These are phyloP conservation scores for Cystobasidium tubakii DNA, from an alignment of 768 basidiomycete genomes.

Conservation along the genomic window DNA sequence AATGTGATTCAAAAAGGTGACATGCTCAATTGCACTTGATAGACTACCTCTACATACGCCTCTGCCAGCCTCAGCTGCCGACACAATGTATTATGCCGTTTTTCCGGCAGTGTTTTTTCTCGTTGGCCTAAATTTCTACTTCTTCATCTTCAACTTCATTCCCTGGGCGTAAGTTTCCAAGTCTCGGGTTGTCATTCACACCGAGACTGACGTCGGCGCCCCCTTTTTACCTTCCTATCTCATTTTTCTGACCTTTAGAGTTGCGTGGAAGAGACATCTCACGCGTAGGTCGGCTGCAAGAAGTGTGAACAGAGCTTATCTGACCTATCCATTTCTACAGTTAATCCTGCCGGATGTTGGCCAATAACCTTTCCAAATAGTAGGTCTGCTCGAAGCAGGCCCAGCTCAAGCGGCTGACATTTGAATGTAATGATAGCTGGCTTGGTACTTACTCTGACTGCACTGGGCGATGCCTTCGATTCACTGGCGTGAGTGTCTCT, in stretches of 20 bases:
- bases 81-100: neutral
- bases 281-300: neutral
- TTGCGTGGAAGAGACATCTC: slow-evolving; percentile 11
- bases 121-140: neutral
- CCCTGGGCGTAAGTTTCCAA: slow-evolving; percentile 11
- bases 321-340: neutral
- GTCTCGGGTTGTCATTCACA: neutral
- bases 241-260: neutral
- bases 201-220: neutral
- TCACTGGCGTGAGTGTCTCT: neutral
- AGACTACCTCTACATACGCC: slow-evolving; percentile 13
- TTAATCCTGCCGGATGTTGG: slow-evolving; percentile 17
- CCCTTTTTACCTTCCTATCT: no score
- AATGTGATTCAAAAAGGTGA: neutral
- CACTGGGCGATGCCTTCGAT: neutral
- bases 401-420: neutral
- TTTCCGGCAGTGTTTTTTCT: slow-evolving; percentile 5
- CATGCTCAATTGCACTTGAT: neutral
- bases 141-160: slow-evolving; percentile 1
- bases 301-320: neutral
- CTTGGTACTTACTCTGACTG: neutral
- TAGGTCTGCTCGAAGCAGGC: neutral
- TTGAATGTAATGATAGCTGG: neutral
- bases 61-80: neutral
- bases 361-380: slow-evolving; percentile 4